Evolutionary conservation across 2,329 filamentous ascomycete genomes (phyloP), one percentile per base, ranked within the genome.

Genomic region (Talaromyces sp.): DNA sequence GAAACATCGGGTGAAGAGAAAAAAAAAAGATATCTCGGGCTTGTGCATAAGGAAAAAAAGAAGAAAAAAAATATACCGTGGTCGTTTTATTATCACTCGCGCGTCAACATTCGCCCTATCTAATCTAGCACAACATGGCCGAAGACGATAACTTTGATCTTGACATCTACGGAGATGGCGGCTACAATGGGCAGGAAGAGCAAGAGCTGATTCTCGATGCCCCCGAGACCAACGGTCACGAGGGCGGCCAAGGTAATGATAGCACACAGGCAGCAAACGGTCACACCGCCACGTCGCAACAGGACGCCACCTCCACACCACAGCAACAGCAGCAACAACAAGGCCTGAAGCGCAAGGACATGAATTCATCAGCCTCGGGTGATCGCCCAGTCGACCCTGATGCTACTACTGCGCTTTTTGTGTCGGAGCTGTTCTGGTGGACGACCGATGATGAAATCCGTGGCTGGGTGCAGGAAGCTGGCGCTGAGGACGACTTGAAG

Each of bases 381-480:
- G 83, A 86, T 58, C 78, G 83, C 27, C 80, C 80, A 1, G 72
- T 82, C 5, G 86, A 88, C 62, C 82, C 82, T 1, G 82, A 83
- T 64, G 86, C 87, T 2, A 86, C 84, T 5, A 81, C 87, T 27
- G 92, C 93, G 0, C 78, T 98, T 32, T 86, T 96, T 74, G 85
- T 98, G 59, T 93, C 91, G 2, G 95, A 98, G 56, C 81, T 99
- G 10, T 90, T 91, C 74, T 99, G 95, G 95, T 98, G 93, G 93
- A 93, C 88, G 32, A 96, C 90, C 2, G 95, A 99, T 72, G 95
- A 99, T 71, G 92, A 98, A 68, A 86, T 99, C 61, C 89, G 95
- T 58, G 90, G 89, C 57, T 97, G 92, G 91, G 83, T 90, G 27
- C 87, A 87, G 66, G 84, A 90, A 66, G 91, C 89, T n/a, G 85